Base-by-base conservation (phyloP, 352 stramenopile genomes). In the Phytophthora idaei region DNA sequence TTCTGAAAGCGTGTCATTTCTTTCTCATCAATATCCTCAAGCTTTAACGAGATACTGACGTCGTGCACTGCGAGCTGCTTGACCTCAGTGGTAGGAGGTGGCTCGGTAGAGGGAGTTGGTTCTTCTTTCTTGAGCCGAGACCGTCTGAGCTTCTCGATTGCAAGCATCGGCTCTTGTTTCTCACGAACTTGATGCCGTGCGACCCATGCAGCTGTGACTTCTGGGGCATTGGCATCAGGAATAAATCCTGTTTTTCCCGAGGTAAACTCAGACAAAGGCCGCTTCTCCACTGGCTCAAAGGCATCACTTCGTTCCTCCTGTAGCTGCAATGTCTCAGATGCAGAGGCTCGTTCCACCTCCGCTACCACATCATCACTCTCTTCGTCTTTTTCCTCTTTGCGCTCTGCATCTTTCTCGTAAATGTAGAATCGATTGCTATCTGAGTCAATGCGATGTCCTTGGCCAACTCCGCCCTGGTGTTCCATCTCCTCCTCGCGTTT, bases 381-480 rank as follows among this genome's bases (percentile, higher is more conserved):
- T 44, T 72, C 31, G 7, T 63, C 57, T 17, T 64, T 53, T 25
- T 74, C 57, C 12, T 64, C 49, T n/a, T 63, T 77, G 1, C 47
- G 41, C 1, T 63, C 28, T 0, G 45, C 37, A 37, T 73, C 70
- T 17, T 81, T 89, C 44, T 90, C 64, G 44, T 90, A 90, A 14
- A 93, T 85, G 34, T 89, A 93, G 52, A 90, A 93, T 3, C 83
- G 77, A 44, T 84, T 78, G 49, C 81, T 86, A 45, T 78, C 83
- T 1, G 81, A 96, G n/a, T 92, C 87, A 51, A 97, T 97, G 0
- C 84, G 74, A 41, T 90, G 82, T 1, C 88, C 90, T 27, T 80
- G 46, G 0, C 48, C 64, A 49, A 46, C 42, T 25, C 67, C 69
- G 7, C 74, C 73, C 21, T 74, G 61, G 10, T 67, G 50, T 27